A percentile compares a stretch with the other conserved stretches of the same genome.
Conservation (phyloP, 306 rosid species). For the Quercus ilex region DNA sequence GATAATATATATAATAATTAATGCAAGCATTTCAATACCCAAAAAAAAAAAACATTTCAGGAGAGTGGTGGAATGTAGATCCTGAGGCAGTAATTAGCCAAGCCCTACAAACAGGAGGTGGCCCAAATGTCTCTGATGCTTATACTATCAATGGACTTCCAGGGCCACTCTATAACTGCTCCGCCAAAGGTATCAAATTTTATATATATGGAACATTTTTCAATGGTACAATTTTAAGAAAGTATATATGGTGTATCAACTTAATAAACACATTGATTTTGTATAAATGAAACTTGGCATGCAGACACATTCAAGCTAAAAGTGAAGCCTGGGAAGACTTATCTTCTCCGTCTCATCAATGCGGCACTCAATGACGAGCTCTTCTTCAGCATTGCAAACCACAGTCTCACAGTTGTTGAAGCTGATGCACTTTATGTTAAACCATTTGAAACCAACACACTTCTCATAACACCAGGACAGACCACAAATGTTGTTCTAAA, state of each 20-base stretch:
- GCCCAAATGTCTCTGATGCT: constrained; percentile 1
- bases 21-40: no score
- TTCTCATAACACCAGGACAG: constrained; percentile 2
- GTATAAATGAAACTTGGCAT: not conserved
- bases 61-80: constrained; percentile 10
- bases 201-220: not conserved
- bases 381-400: constrained; percentile 13
- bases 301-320: constrained; percentile 9
- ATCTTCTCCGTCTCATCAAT: not conserved
- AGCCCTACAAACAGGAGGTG: constrained; percentile 12
- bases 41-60: not conserved
- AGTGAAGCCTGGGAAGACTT: constrained; percentile 3
- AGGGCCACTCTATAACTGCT: constrained; percentile 1
- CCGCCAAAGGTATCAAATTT: not conserved
- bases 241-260: not conserved
- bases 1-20: no score
- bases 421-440: constrained; percentile 3
- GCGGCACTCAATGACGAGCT: not conserved
- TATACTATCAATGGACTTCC: constrained; percentile 5
- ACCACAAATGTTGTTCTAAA: constrained; percentile 7
- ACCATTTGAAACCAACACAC: not conserved
- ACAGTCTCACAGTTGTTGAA: constrained; percentile 1
- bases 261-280: not conserved
- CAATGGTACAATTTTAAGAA: not conserved
- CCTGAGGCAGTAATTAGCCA: not conserved